Evolutionary conservation across 179 eudicot genomes (phyloP).

Genomic region (Heliamphora pulchella): DNA sequence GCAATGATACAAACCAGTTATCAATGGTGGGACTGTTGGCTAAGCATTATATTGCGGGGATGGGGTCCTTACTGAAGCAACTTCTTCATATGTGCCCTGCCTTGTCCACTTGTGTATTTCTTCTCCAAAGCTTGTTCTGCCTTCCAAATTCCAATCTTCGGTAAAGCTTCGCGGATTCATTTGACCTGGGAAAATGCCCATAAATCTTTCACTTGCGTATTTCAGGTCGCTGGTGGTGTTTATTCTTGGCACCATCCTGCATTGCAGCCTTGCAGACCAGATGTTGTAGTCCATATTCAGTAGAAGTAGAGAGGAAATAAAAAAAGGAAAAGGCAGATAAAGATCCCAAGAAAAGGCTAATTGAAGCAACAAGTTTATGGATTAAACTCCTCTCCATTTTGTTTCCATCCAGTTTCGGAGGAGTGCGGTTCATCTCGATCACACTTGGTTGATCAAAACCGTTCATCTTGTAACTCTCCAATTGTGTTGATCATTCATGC

Average conservation of each 20-base stretch:
- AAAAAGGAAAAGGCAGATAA: not conserved
- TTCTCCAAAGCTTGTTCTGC: not conserved
- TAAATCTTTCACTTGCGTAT: conserved; percentile 1
- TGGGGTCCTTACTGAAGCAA: conserved; percentile 7
- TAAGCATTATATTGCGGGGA: conserved; percentile 5
- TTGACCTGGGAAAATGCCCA: not conserved
- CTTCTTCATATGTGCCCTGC: not conserved
- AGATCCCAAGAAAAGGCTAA: no score
- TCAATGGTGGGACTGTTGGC: not conserved
- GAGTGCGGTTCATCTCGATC: no score
- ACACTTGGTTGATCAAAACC: no score
- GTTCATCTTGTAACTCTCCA: no score
- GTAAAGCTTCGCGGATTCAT: not conserved
- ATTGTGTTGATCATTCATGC: no score
- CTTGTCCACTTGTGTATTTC: not conserved
- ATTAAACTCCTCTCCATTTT: no score
- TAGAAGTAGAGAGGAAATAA: not conserved
- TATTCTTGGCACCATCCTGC: conserved; percentile 15
- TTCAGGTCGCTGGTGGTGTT: conserved; percentile 2
- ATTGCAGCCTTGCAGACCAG: not conserved
- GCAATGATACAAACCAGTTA: not conserved
- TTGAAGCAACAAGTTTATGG: no score
- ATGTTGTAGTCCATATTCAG: not conserved
- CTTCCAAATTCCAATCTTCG: not conserved
- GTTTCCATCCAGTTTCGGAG: no score